Evolutionary conservation across 1,284 basidiomycete genomes (phyloP), one percentile per base, ranked within the genome.

Genomic region (Tilletiopsis washingtonensis): DNA sequence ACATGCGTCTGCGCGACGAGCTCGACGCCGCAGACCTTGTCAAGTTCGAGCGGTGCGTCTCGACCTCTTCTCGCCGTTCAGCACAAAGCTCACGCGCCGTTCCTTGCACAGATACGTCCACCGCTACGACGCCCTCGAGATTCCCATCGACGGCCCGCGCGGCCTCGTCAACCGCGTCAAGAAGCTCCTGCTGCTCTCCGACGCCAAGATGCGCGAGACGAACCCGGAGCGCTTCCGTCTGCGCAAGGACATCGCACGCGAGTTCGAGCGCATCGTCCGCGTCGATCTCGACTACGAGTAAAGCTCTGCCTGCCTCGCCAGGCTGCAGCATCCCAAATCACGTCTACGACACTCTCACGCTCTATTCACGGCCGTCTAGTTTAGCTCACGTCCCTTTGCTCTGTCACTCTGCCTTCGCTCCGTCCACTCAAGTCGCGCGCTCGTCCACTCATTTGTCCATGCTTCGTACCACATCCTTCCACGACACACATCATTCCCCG

Each of bases 121-220:
- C 36, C 59, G 64, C 36, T 69, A 69, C 47, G 66, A 69, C 43
- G 61, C 55, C 11, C 43, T 65, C 27, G 66, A 69, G 20, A 67
- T 69, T 26, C 60, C 56, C 7, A 43, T 69, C 12, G 64, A 69
- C 36, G 66, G 66, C 12, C 58, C 55, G 15, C 56, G 56, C 32
- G 66, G 66, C 5, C 43, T 69, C 34, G 54, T 69, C 43, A 67
- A 62, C n/a, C 45, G 66, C 2, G 64, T 69, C 40, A 65, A 63
- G 49, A 47, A 60, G 17, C 55, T 69, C 7, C 45, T 69, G 41
- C 58, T 69, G 12, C 53, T 61, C n/a, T 49, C 59, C 11, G 58
- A 63, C 26, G 56, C 64, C 2, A 58, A 60, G 39, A 43, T 67
- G 15, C 41, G 59, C 9, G 45, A 44, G 25, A 54, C 61, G 49